phyloP scores from a whole-genome alignment of 1,284 basidiomycete genomes.

The Wallemia mellicola region DNA sequence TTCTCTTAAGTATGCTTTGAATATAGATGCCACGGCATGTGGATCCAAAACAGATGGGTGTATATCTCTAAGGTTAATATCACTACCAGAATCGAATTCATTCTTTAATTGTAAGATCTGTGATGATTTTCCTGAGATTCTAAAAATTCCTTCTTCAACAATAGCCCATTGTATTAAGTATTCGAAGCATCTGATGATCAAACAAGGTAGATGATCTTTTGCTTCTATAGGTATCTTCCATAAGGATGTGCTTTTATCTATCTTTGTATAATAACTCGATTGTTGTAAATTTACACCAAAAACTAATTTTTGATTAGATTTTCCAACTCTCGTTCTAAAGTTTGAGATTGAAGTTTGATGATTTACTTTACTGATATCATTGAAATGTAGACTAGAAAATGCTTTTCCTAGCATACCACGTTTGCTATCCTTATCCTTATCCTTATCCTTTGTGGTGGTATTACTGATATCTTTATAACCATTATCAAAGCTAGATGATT shows the following conservation, averaged over 20 bases:
- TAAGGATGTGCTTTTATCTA: not conserved
- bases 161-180: not conserved
- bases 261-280: not conserved
- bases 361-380: not conserved
- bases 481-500: not conserved
- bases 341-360: not conserved
- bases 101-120: slow-evolving; percentile 40
- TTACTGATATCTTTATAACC: not conserved
- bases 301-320: not conserved
- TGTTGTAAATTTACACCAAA: not conserved
- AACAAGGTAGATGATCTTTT: not conserved
- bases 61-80: slow-evolving; percentile 44
- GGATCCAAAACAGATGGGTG: slow-evolving; percentile 59
- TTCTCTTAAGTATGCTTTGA: slow-evolving; percentile 22
- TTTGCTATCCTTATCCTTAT: not conserved
- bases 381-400: not conserved
- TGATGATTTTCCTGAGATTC: slow-evolving; percentile 38
- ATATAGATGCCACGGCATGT: slow-evolving; percentile 53
- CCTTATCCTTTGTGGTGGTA: too few relatives aligned
- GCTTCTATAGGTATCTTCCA: not conserved
- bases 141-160: slow-evolving; percentile 12
- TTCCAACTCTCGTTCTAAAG: not conserved
- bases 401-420: not conserved
- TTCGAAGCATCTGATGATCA: not conserved
- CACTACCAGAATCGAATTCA: slow-evolving; percentile 65